phyloP scores from a whole-genome alignment of 495 filamentous ascomycete genomes.

The Baudoinia panamericana region DNA sequence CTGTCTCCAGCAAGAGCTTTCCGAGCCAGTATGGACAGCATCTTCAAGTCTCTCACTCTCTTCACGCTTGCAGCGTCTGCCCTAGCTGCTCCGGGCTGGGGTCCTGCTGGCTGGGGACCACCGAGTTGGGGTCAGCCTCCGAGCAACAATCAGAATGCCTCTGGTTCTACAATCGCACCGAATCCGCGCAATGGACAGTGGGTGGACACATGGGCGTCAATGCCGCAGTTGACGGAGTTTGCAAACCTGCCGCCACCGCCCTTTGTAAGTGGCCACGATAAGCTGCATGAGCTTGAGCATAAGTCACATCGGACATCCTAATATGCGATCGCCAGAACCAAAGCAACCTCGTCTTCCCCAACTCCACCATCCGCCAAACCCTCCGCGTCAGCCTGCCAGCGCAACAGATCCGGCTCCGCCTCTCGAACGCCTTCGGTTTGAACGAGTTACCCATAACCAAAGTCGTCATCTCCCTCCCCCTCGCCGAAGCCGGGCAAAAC shows the following conservation, averaged over 20 bases:
- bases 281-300: too few relatives aligned
- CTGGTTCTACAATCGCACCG: constrained; percentile 1
- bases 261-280: constrained; percentile 41
- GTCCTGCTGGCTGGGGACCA: too few relatives aligned
- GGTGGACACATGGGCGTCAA: constrained; percentile 53
- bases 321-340: constrained; percentile 29
- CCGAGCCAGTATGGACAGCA: too few relatives aligned
- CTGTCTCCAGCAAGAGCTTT: too few relatives aligned
- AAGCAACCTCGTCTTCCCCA: constrained; percentile 30
- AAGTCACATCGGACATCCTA: too few relatives aligned
- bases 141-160: constrained; percentile 4
- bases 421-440: constrained; percentile 56
- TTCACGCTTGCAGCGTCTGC: too few relatives aligned
- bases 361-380: constrained; percentile 56
- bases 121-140: too few relatives aligned
- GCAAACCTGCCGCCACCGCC: constrained; percentile 47
- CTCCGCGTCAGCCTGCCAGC: constrained; percentile 44
- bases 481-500: constrained; percentile 24
- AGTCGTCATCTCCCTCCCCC: constrained; percentile 43
- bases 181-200: constrained; percentile 35
- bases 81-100: too few relatives aligned
- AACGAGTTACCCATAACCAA: constrained; percentile 48
- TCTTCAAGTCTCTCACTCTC: too few relatives aligned
- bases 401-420: constrained; percentile 44
- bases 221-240: constrained; percentile 53